A percentile compares a stretch with the other conserved stretches of the same genome.
Conservation (phyloP, 768 basidiomycete genomes). For the Amanita muscaria region DNA sequence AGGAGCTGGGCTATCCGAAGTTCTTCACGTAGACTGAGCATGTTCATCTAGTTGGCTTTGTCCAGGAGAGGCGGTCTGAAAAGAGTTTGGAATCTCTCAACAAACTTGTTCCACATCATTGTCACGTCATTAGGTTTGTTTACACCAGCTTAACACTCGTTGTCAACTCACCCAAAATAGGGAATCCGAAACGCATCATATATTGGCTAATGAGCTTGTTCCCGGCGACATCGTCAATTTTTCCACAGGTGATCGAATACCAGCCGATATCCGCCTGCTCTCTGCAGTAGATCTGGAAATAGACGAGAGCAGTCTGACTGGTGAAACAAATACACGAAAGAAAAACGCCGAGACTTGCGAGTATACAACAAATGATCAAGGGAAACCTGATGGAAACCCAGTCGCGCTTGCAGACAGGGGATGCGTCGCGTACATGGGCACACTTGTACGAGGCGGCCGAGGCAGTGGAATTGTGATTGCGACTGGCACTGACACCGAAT, state of each 20-base stretch:
- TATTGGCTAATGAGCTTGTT: conserved; percentile 95
- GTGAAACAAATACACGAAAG: conserved; percentile 75
- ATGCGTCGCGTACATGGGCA: conserved; percentile 95
- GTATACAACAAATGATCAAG: conserved; percentile 28
- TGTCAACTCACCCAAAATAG: conserved; percentile 20
- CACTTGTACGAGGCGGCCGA: conserved; percentile 81
- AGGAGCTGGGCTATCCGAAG: conserved; percentile 13
- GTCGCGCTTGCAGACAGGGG: conserved; percentile 72
- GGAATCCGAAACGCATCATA: conserved; percentile 59
- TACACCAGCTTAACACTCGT: conserved; percentile 11
- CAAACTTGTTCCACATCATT: conserved; percentile 95
- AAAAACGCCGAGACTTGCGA: conserved; percentile 56
- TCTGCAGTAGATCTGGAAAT: conserved; percentile 83
- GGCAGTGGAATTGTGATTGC: conserved; percentile 87
- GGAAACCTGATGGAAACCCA: conserved; percentile 20
- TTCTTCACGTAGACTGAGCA: conserved; percentile 4
- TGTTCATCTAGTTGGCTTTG: conserved; percentile 64
- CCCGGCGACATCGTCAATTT: conserved; percentile 91
- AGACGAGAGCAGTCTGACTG: conserved; percentile 92
- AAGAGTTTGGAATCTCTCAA: conserved; percentile 91
- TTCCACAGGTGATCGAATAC: conserved; percentile 86
- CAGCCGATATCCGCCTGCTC: conserved; percentile 84
- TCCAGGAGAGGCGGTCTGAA: conserved; percentile 92
- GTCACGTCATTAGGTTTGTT: conserved; percentile 68
- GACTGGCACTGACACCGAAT: conserved; percentile 79